Base-by-base conservation (phyloP, 2,329 filamentous ascomycete species). In the Drechslera avenae region DNA sequence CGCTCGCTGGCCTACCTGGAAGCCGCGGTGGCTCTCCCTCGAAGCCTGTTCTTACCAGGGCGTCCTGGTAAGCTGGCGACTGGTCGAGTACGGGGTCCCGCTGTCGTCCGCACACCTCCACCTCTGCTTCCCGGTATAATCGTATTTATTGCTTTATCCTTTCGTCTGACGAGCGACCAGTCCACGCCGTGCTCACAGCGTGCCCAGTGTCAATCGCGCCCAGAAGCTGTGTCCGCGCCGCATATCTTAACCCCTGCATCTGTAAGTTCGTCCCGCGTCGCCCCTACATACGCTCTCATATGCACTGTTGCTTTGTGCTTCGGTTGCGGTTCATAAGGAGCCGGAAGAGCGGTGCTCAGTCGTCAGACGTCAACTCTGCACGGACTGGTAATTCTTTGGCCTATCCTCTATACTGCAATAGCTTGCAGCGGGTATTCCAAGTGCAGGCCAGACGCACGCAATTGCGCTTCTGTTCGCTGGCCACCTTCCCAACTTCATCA, bases 321-420 rank as follows among this genome's bases (percentile, higher is more conserved):
- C 69, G 64, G 64, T 60, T 70, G 60, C 64, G 59, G 53, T 60
- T 63, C 60, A 66, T 57, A 62, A 66, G 61, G 60, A 64, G 62
- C 70, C 67, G 67, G 63, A 67, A 55, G 52, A 59, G 47, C 51
- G 62, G 63, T 66, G 64, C 62, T 69, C 59, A 66, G 65, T 71
- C 68, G 63, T 66, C 69, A 70, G 67, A 71, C 66, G 64, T 69
- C 70, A 71, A 66, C 62, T 66, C 68, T 73, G 70, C 68, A 73
- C 68, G 67, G 68, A 69, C 70, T 66, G 57, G 58, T 62, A 64
- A 56, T 66, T 69, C 64, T 66, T 65, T 71, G 66, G 63, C 60
- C 65, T 51, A 55, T 60, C 60, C 60, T 60, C 56, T 59, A 67
- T 53, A 68, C 63, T 70, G 66, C 63, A 68, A 69, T 61, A 71